Conservation (phyloP, 495 filamentous ascomycete species). For the Penicillium pancosmium region DNA sequence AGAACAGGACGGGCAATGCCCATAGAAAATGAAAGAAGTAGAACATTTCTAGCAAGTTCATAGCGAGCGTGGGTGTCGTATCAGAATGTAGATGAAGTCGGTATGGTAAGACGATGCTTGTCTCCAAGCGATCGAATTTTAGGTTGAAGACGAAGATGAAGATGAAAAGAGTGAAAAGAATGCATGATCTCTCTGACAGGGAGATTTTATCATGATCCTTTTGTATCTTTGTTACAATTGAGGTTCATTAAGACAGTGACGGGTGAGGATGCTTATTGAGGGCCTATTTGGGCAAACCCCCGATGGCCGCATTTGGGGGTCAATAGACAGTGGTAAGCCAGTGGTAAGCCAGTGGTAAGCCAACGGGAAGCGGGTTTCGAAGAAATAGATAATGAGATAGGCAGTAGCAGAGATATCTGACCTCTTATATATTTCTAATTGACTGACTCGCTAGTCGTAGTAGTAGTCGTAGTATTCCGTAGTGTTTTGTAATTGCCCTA, state of each 20-base stretch:
- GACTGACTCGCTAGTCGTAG: too few relatives aligned
- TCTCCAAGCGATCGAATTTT: not conserved
- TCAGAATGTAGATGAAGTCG: not conserved
- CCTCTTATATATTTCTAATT: too few relatives aligned
- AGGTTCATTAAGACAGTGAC: not conserved
- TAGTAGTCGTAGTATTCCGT: too few relatives aligned
- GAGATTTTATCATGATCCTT: not conserved
- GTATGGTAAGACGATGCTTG: not conserved
- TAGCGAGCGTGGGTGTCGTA: conserved; percentile 3
- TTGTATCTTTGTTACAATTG: conserved; percentile 2
- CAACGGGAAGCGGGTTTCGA: too few relatives aligned
- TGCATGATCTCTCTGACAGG: not conserved
- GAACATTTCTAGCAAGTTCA: conserved; percentile 25
- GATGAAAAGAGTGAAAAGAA: not conserved
- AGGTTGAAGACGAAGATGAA: not conserved
- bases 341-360: too few relatives aligned
- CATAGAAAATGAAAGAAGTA: conserved; percentile 27
- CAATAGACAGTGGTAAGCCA: too few relatives aligned
- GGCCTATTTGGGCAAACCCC: not conserved
- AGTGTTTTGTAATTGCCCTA: too few relatives aligned
- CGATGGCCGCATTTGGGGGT: conserved; percentile 22
- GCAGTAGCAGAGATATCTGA: too few relatives aligned
- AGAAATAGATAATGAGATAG: too few relatives aligned
- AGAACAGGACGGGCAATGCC: conserved; percentile 13
- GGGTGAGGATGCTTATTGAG: conserved; percentile 18